Percentiles rank a stretch among this genome's conserved stretches.
Evolutionary conservation across 176 grass and related monocot species (phyloP).

Genomic region (Saccharum officinarum): DNA sequence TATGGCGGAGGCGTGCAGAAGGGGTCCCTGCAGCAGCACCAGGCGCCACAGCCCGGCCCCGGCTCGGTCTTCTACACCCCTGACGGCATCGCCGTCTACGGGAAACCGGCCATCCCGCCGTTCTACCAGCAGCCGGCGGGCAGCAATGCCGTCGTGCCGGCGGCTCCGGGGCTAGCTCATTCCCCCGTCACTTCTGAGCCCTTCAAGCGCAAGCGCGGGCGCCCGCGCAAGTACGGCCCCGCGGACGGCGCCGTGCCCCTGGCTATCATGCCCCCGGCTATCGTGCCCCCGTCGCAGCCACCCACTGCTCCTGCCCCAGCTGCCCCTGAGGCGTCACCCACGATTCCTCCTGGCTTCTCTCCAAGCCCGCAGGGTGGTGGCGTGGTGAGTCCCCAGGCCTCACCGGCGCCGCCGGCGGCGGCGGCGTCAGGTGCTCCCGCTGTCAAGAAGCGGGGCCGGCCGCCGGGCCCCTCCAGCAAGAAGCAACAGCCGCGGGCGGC

Average conservation of each 20-base stretch:
- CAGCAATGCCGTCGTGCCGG: conserved; percentile 1
- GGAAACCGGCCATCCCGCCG: conserved; percentile 5
- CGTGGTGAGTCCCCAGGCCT: not conserved
- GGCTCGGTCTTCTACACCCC: conserved; percentile 16
- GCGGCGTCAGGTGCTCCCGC: not conserved
- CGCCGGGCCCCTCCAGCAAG: conserved; percentile 36
- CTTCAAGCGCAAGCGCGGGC: conserved; percentile 57
- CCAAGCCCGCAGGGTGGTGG: not conserved
- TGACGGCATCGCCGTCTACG: conserved; percentile 36
- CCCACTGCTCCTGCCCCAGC: not conserved
- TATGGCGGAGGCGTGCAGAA: conserved; percentile 38
- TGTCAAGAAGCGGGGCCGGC: conserved; percentile 40
- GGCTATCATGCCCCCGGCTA: too few species aligned
- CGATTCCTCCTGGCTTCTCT: conserved; percentile 24
- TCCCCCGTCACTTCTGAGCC: conserved; percentile 3
- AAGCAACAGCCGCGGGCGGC: conserved; percentile 34
- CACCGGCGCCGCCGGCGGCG: not conserved
- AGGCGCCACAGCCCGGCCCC: conserved; percentile 15
- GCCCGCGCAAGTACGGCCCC: conserved; percentile 54
- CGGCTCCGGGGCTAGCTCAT: not conserved
- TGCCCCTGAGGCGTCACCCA: not conserved
- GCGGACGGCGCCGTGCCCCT: conserved; percentile 32
- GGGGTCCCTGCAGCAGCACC: conserved; percentile 26
- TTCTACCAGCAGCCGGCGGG: conserved; percentile 2
- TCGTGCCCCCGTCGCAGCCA: not conserved